Evolutionary conservation across 2,329 filamentous ascomycete species (phyloP).

Genomic region (Elsinoe batatas): DNA sequence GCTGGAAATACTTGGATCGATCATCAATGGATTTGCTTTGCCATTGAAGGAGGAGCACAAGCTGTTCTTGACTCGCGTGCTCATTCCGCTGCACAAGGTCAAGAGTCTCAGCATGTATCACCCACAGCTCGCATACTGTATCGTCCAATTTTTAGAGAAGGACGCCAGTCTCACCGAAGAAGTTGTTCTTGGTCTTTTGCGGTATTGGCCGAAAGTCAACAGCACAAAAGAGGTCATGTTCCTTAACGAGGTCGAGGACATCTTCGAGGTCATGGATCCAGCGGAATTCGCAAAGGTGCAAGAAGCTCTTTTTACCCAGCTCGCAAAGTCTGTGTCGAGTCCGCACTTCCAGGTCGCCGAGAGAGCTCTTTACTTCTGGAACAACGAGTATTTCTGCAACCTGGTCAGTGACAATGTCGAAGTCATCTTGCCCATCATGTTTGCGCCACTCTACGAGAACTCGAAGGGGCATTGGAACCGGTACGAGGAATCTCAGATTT

Average conservation of each 20-base stretch:
- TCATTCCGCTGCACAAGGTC: conserved; percentile 92
- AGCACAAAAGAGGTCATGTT: conserved; percentile 99
- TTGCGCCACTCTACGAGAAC: conserved; percentile 94
- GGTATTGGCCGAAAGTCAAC: conserved; percentile 99
- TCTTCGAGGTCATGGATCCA: conserved; percentile 99
- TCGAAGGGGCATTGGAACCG: conserved; percentile 99
- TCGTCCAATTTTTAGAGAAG: conserved; percentile 97
- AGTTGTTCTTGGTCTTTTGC: conserved; percentile 84
- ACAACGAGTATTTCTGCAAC: conserved; percentile 99
- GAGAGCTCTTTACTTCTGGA: conserved; percentile 97
- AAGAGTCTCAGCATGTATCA: conserved; percentile 99
- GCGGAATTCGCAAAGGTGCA: conserved; percentile 98
- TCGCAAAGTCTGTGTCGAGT: conserved; percentile 95
- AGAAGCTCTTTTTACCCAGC: conserved; percentile 90
- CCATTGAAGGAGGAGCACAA: conserved; percentile 98
- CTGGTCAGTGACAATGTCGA: conserved; percentile 98
- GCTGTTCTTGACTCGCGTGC: conserved; percentile 84
- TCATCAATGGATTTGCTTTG: conserved; percentile 96
- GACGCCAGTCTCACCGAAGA: conserved; percentile 95
- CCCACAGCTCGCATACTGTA: conserved; percentile 94
- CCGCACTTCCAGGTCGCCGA: conserved; percentile 98
- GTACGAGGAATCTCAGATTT: conserved; percentile 41
- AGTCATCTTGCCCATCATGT: conserved; percentile 98
- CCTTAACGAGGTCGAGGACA: conserved; percentile 96
- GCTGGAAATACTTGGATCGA: conserved; percentile 91